Evolutionary conservation across 192 early-diverging fungal genomes (phyloP).

Genomic region (Mortierella antarctica): DNA sequence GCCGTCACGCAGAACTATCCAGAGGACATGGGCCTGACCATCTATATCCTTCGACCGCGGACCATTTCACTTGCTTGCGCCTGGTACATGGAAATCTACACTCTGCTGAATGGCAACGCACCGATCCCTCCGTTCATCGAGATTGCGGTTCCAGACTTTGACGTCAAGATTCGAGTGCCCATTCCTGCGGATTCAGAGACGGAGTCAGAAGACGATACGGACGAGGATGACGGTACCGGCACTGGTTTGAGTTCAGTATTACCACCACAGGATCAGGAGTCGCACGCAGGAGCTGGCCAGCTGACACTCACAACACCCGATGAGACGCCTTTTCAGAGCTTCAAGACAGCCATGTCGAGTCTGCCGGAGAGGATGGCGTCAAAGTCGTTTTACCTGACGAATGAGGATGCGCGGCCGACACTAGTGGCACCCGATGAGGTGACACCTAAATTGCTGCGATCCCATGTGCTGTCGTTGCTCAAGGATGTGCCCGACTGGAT

Average conservation of each 20-base stretch:
- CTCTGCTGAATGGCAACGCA: conserved; percentile 17
- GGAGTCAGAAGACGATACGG: conserved; percentile 15
- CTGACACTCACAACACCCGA: too few relatives aligned
- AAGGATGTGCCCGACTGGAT: conserved; percentile 47
- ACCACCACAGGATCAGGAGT: not conserved
- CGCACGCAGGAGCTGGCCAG: too few relatives aligned
- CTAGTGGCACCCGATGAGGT: conserved; percentile 44
- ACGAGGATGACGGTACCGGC: conserved; percentile 3
- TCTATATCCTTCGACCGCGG: conserved; percentile 37
- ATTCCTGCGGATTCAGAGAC: conserved; percentile 37
- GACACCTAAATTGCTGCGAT: conserved; percentile 36
- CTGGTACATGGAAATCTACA: conserved; percentile 53
- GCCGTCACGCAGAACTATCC: conserved; percentile 25
- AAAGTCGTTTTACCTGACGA: conserved; percentile 35
- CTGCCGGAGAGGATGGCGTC: conserved; percentile 27
- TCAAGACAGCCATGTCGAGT: conserved; percentile 9
- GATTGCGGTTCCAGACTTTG: conserved; percentile 51
- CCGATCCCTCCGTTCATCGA: conserved; percentile 44
- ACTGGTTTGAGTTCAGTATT: conserved; percentile 6
- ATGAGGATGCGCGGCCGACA: conserved; percentile 25
- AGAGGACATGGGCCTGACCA: conserved; percentile 24
- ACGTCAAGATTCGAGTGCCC: conserved; percentile 53
- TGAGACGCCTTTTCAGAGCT: conserved; percentile 12
- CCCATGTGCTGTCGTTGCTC: conserved; percentile 40
- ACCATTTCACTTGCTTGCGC: conserved; percentile 38